Conservation (phyloP, 2,329 filamentous ascomycete genomes). For the Simplicillium sp. region DNA sequence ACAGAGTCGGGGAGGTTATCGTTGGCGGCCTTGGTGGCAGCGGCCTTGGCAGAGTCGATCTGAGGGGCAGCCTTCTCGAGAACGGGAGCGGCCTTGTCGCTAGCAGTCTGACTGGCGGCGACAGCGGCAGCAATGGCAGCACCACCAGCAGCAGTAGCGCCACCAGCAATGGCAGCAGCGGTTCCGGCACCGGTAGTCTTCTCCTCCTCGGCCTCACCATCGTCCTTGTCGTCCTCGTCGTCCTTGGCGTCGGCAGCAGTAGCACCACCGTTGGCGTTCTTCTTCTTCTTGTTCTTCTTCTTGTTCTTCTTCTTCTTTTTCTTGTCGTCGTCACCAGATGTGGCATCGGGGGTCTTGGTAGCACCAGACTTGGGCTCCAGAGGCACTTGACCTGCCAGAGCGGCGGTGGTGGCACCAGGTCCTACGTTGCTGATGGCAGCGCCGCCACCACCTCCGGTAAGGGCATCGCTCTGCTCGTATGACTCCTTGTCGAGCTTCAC, state of each 20-base stretch:
- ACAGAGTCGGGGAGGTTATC: slow-evolving; percentile 44
- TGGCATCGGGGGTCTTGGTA: slow-evolving; percentile 6
- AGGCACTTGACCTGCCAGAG: slow-evolving; percentile 58
- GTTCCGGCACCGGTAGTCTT: slow-evolving; percentile 41
- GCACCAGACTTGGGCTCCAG: slow-evolving; percentile 39
- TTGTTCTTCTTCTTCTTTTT: slow-evolving; percentile 61
- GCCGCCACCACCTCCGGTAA: slow-evolving; percentile 39
- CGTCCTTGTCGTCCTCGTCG: slow-evolving; percentile 37
- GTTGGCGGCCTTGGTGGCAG: slow-evolving; percentile 28
- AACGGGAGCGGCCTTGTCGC: slow-evolving; percentile 1
- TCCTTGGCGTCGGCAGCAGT: slow-evolving; percentile 49
- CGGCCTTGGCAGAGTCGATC: slow-evolving; percentile 23
- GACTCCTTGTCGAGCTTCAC: slow-evolving; percentile 75
- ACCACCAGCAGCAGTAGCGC: slow-evolving; percentile 23
- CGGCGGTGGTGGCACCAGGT: slow-evolving; percentile 55
- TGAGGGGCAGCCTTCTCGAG: slow-evolving; percentile 25
- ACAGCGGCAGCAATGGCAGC: slow-evolving; percentile 24
- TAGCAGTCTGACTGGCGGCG: slow-evolving; percentile 22
- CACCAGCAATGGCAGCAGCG: slow-evolving; percentile 30
- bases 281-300: slow-evolving; percentile 61
- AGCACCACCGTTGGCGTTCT: slow-evolving; percentile 44
- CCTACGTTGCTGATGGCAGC: slow-evolving; percentile 47
- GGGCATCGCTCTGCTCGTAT: slow-evolving; percentile 70
- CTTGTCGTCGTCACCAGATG: slow-evolving; percentile 32
- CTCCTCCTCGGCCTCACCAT: slow-evolving; percentile 39